Conservation (phyloP, 2,329 filamentous ascomycete genomes). For the Epichloe baconii region DNA sequence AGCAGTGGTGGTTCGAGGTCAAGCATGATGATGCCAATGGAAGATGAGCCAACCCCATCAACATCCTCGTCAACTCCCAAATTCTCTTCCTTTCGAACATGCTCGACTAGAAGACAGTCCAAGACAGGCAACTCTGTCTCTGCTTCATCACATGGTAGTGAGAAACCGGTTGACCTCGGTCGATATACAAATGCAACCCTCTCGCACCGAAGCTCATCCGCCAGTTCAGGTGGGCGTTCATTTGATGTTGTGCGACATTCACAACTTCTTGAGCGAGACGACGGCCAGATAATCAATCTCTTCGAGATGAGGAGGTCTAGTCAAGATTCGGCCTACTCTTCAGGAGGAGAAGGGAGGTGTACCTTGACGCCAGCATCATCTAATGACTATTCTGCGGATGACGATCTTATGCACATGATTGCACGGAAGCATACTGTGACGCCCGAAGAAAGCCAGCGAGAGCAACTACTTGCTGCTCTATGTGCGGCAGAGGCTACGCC, state of each 20-base stretch:
- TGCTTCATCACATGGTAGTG: neutral
- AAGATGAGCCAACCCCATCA: neutral
- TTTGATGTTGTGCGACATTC: constrained; percentile 1
- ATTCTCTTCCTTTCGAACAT: neutral
- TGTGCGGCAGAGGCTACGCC: neutral
- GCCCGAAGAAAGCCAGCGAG: neutral
- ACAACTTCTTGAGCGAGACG: neutral
- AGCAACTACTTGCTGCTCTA: constrained; percentile 3
- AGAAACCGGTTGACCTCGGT: neutral
- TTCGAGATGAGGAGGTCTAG: constrained; percentile 1
- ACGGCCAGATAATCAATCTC: neutral
- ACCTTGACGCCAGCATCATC: constrained; percentile 1
- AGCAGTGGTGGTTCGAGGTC: neutral
- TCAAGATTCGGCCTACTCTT: neutral
- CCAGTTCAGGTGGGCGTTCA: neutral
- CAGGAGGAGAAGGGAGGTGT: neutral
- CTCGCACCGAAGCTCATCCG: neutral
- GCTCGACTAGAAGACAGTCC: neutral
- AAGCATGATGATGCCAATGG: neutral
- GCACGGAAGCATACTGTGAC: constrained; percentile 1
- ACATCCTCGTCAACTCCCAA: neutral
- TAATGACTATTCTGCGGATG: neutral
- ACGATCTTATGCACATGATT: neutral
- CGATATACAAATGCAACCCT: neutral
- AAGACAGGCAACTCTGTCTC: neutral